These are phyloP conservation scores for Afroboletus lepidellus DNA, from an alignment of 1,284 basidiomycete genomes.

Conservation along the genomic window DNA sequence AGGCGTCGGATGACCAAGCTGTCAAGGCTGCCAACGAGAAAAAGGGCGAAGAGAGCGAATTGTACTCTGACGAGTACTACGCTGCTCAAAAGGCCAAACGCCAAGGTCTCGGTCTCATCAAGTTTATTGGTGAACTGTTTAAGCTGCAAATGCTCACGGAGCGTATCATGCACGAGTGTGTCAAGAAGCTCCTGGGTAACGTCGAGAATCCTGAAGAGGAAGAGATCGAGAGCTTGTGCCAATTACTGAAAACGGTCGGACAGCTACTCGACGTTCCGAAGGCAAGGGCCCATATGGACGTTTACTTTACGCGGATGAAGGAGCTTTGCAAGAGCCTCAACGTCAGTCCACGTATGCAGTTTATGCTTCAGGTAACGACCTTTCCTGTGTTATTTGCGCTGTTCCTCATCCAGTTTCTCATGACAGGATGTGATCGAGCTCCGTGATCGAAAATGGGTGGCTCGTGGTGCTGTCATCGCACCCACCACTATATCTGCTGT, in stretches of 20 bases:
- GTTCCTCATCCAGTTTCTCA: slow-evolving; percentile 6
- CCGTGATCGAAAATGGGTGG: slow-evolving; percentile 79
- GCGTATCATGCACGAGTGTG: slow-evolving; percentile 95
- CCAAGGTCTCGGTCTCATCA: slow-evolving; percentile 93
- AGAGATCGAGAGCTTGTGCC: slow-evolving; percentile 95
- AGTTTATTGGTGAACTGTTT: slow-evolving; percentile 98
- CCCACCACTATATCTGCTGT: slow-evolving; percentile 89
- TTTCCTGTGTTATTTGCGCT: slow-evolving; percentile 4
- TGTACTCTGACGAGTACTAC: slow-evolving; percentile 97
- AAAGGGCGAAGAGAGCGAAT: slow-evolving; percentile 55
- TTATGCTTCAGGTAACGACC: slow-evolving; percentile 83
- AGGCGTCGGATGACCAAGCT: slow-evolving; percentile 60
- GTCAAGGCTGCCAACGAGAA: slow-evolving; percentile 60
- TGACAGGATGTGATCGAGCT: slow-evolving; percentile 85
- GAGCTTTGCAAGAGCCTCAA: slow-evolving; percentile 73
- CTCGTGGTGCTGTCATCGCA: slow-evolving; percentile 72
- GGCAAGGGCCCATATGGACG: slow-evolving; percentile 83
- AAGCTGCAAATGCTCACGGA: slow-evolving; percentile 94
- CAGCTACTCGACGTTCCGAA: slow-evolving; percentile 76
- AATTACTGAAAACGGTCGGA: slow-evolving; percentile 89
- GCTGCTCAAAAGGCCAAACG: slow-evolving; percentile 96
- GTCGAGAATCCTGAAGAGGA: slow-evolving; percentile 96
- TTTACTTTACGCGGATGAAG: slow-evolving; percentile 91
- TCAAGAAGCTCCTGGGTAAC: slow-evolving; percentile 91
- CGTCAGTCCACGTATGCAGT: slow-evolving; percentile 86